Percentiles rank a stretch among this genome's conserved stretches.
phyloP scores from a whole-genome alignment of 495 filamentous ascomycete species.

The Penicillium steckii region DNA sequence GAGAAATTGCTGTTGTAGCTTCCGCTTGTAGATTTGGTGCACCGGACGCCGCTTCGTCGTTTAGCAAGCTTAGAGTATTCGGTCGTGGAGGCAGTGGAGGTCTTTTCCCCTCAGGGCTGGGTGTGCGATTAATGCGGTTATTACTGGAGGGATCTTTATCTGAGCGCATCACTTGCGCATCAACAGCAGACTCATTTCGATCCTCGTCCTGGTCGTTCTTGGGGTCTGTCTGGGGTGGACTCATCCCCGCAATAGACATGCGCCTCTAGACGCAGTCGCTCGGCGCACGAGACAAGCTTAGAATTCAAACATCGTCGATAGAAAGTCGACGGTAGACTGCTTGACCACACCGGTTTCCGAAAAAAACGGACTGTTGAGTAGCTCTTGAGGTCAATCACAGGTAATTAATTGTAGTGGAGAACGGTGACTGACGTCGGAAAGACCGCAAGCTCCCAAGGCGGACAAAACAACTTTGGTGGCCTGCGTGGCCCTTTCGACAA shows the following conservation, averaged over 20 bases:
- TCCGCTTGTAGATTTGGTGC: constrained; percentile 59
- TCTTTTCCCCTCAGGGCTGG: constrained; percentile 40
- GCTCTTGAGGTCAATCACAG: neutral
- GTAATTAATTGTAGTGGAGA: neutral
- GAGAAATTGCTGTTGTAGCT: constrained; percentile 79
- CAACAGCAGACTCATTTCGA: constrained; percentile 7
- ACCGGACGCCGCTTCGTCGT: constrained; percentile 37
- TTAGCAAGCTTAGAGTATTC: constrained; percentile 40
- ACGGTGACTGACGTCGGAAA: constrained; percentile 16
- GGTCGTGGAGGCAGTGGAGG: constrained; percentile 73
- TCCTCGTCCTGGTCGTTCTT: constrained; percentile 12
- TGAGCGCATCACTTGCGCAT: constrained; percentile 4
- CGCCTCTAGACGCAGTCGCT: constrained; percentile 24
- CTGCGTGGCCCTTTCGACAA: constrained; percentile 30
- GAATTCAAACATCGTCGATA: constrained; percentile 9
- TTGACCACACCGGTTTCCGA: too few species aligned
- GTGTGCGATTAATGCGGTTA: constrained; percentile 18
- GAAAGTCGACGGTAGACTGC: too few species aligned
- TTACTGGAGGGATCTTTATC: constrained; percentile 2
- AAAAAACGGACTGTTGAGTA: too few species aligned
- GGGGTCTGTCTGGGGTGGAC: constrained; percentile 10
- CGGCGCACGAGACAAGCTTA: constrained; percentile 14
- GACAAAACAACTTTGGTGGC: constrained; percentile 30
- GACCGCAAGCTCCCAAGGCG: constrained; percentile 20
- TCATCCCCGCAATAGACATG: constrained; percentile 28